These are phyloP conservation scores for Sophora flavescens DNA, from an alignment of 306 rosid species.

Conservation along the genomic window DNA sequence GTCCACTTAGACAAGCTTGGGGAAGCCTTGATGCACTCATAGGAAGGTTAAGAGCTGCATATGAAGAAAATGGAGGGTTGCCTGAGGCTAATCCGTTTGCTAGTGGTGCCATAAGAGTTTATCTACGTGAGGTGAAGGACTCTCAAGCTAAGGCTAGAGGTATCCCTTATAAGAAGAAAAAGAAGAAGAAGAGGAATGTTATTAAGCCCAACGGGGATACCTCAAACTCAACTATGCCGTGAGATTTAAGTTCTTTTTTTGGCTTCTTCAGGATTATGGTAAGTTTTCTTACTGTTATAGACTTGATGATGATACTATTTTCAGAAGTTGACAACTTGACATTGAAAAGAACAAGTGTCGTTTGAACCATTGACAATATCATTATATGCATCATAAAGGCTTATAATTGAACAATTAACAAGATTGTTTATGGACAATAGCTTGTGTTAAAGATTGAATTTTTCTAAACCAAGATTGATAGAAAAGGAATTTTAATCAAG, in stretches of 20 bases:
- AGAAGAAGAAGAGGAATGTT: slow-evolving; percentile 56
- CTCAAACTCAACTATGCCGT: slow-evolving; percentile 57
- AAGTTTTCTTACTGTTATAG: slow-evolving; percentile 7
- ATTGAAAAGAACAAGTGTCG: background rate
- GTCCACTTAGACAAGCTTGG: slow-evolving; percentile 91
- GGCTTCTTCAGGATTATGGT: slow-evolving; percentile 50
- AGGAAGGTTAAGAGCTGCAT: slow-evolving; percentile 90
- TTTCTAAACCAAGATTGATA: slow-evolving; percentile 16
- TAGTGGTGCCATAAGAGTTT: slow-evolving; percentile 76
- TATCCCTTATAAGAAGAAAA: slow-evolving; percentile 88
- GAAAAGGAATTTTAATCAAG: slow-evolving; percentile 31
- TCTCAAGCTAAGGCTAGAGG: slow-evolving; percentile 89
- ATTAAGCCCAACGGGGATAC: slow-evolving; percentile 45
- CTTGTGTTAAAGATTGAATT: slow-evolving; percentile 9
- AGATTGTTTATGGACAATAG: slow-evolving; percentile 7
- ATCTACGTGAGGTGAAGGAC: slow-evolving; percentile 77
- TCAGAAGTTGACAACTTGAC: slow-evolving; percentile 28
- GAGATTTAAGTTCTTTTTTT: slow-evolving; percentile 6
- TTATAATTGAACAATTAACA: slow-evolving; percentile 31
- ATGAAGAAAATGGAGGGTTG: slow-evolving; percentile 91
- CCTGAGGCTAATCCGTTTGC: slow-evolving; percentile 89
- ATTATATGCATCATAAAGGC: slow-evolving; percentile 13
- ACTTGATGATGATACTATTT: slow-evolving; percentile 25
- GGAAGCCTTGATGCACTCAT: slow-evolving; percentile 90
- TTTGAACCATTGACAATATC: slow-evolving; percentile 11